Percentiles rank a stretch among this genome's conserved stretches.
Conservation (phyloP, 176 grass and related monocot species). For the Lolium multiflorum region DNA sequence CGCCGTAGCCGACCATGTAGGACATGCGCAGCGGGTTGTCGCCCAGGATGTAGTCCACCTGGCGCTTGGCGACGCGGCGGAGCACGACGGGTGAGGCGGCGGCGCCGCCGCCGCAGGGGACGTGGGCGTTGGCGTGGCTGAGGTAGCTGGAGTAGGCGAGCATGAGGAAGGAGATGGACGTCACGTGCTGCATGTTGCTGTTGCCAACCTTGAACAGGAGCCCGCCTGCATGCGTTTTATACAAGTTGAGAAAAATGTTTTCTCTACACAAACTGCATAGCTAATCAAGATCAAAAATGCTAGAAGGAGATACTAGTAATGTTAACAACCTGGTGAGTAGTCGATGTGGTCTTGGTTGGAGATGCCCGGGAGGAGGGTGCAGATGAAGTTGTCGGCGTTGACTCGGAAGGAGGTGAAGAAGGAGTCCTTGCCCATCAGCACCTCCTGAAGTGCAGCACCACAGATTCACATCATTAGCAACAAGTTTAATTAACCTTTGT, state of each 20-base stretch:
- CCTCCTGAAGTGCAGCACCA: conserved; percentile 67
- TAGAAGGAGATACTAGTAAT: no score
- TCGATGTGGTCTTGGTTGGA: conserved; percentile 81
- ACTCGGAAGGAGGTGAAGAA: conserved; percentile 77
- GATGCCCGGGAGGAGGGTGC: conserved; percentile 85
- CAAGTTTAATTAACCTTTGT: not conserved
- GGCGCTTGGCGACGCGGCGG: conserved; percentile 80
- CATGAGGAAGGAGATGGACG: conserved; percentile 86
- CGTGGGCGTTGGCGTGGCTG: conserved; percentile 79
- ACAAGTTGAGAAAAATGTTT: not conserved
- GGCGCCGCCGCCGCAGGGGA: conserved; percentile 53
- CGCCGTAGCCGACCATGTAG: conserved; percentile 94
- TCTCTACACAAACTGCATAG: no score
- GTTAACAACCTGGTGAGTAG: conserved; percentile 62
- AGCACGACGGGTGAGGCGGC: conserved; percentile 64
- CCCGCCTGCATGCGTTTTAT: conserved; percentile 45
- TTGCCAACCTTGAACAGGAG: conserved; percentile 87
- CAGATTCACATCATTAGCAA: not conserved
- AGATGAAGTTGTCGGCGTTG: conserved; percentile 96
- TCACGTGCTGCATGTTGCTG: conserved; percentile 99
- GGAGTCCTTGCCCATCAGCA: conserved; percentile 90
- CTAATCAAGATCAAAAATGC: no score
- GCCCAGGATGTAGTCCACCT: conserved; percentile 94
- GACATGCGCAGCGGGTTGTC: conserved; percentile 94
- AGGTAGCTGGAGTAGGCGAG: conserved; percentile 92